Conservation (phyloP, 306 rosid genomes). For the Adenanthera pavonina region DNA sequence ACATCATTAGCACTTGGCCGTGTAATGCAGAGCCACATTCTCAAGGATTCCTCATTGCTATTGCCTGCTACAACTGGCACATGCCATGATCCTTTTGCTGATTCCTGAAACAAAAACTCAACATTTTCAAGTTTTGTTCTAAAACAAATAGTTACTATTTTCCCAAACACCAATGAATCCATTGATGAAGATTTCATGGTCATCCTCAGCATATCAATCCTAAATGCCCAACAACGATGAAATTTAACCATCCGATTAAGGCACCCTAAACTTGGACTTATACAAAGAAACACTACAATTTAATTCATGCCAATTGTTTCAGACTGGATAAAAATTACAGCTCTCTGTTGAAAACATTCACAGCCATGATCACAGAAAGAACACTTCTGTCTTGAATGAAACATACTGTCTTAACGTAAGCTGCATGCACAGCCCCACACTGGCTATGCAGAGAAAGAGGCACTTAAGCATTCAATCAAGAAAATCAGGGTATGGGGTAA, state of each 20-base stretch:
- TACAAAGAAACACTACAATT: background rate
- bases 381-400: background rate
- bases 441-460: background rate
- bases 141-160: background rate
- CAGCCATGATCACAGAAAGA: background rate
- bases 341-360: background rate
- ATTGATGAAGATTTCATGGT: background rate
- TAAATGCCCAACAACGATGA: background rate
- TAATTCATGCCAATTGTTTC: background rate
- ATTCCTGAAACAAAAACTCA: slow-evolving; percentile 65
- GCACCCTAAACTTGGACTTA: background rate
- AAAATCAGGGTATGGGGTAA: background rate
- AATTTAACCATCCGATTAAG: slow-evolving; percentile 1
- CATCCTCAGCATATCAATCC: background rate
- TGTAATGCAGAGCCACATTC: slow-evolving; percentile 82
- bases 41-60: slow-evolving; percentile 49
- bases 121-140: slow-evolving; percentile 14
- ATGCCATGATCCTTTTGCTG: slow-evolving; percentile 86
- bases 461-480: background rate
- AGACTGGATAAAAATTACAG: background rate
- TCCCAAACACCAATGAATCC: background rate
- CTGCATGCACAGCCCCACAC: background rate
- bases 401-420: background rate
- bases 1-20: slow-evolving; percentile 45
- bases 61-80: slow-evolving; percentile 58